A percentile compares a stretch with the other conserved stretches of the same genome.
Evolutionary conservation across 441 rosid genomes (phyloP).

Genomic region (Iberis amara): DNA sequence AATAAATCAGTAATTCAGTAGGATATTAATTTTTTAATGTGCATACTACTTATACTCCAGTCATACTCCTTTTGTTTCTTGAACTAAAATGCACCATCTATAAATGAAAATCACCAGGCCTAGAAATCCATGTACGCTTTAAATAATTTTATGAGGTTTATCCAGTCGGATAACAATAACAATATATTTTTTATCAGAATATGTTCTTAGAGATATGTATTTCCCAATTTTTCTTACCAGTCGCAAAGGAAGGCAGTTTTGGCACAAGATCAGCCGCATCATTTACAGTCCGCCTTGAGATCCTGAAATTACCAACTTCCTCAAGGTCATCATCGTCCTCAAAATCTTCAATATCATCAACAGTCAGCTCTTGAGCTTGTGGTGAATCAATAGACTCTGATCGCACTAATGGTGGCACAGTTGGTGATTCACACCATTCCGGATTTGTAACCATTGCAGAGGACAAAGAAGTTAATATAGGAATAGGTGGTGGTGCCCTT

Average conservation of each 20-base stretch:
- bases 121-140: neutral
- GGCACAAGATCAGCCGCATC: conserved; percentile 71
- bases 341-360: conserved; percentile 97
- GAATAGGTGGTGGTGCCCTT: conserved; percentile 75
- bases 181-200: neutral
- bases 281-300: conserved; percentile 62
- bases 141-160: neutral
- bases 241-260: conserved; percentile 71
- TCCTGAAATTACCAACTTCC: conserved; percentile 56
- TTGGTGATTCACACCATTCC: conserved; percentile 56
- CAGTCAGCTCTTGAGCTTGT: conserved; percentile 72
- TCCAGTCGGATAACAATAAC: neutral
- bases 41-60: conserved; percentile 11
- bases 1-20: neutral
- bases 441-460: conserved; percentile 33
- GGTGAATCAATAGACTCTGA: conserved; percentile 73
- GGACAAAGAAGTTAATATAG: conserved; percentile 39
- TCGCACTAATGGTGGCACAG: conserved; percentile 44
- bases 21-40: neutral
- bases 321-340: conserved; percentile 70
- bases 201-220: too few species aligned
- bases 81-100: conserved; percentile 7
- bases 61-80: neutral
- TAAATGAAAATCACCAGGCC: conserved; percentile 8
- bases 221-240: conserved; percentile 43